A percentile compares a stretch with the other conserved stretches of the same genome.
Conservation (phyloP, 768 basidiomycete species). For the Paxillus ammoniavirescens region DNA sequence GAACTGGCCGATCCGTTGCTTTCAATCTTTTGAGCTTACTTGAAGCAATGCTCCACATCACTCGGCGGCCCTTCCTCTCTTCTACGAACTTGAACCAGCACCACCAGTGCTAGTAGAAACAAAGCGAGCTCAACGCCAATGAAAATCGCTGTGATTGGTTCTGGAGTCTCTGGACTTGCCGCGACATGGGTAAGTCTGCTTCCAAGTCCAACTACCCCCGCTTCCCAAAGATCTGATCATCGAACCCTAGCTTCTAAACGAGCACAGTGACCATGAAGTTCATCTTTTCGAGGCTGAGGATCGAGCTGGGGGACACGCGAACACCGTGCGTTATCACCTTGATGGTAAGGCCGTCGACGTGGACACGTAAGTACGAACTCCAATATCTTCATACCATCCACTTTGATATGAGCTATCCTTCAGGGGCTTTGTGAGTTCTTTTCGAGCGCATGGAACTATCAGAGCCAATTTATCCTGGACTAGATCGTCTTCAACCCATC, state of each 20-base stretch:
- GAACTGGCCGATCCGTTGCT: background rate
- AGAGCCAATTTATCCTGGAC: background rate
- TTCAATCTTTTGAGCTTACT: background rate
- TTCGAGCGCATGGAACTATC: background rate
- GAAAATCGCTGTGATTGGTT: constrained; percentile 73
- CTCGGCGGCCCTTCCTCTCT: background rate
- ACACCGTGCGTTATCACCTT: constrained; percentile 59
- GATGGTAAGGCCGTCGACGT: constrained; percentile 49
- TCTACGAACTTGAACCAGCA: too few relatives aligned
- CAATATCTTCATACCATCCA: background rate
- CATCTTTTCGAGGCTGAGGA: constrained; percentile 70
- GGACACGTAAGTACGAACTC: constrained; percentile 57
- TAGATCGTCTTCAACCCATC: constrained; percentile 76
- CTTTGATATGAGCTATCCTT: background rate
- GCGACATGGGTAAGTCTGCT: constrained; percentile 63
- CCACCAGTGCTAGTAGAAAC: too few relatives aligned
- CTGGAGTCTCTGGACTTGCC: constrained; percentile 76
- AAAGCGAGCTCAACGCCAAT: constrained; percentile 29
- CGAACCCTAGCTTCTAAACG: constrained; percentile 57
- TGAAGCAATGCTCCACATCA: background rate
- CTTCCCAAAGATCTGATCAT: background rate
- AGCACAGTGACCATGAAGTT: constrained; percentile 70
- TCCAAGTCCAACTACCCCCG: background rate
- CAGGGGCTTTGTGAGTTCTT: constrained; percentile 55
- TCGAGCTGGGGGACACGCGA: constrained; percentile 73